Evolutionary conservation across 2,329 filamentous ascomycete genomes (phyloP), one percentile per base, ranked within the genome.

Genomic region (Colletotrichum musicola): DNA sequence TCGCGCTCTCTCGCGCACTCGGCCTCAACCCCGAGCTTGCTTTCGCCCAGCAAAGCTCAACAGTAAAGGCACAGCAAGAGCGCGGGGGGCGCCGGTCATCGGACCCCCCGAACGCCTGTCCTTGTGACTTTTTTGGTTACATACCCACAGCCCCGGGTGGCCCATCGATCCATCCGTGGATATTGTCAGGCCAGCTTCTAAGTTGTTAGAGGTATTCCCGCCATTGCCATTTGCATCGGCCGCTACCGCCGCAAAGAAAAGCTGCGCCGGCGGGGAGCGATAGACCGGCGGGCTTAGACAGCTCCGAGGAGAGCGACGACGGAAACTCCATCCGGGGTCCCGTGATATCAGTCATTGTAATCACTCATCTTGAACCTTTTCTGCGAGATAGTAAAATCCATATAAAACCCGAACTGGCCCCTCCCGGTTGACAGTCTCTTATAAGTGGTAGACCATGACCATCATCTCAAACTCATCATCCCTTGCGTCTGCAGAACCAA

Each of bases 11-110:
- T 65, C 61, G 55, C 65, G 65, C 55, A 50, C 89, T 98, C 81
- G 90, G 89, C 59, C 97, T 92, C 81, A 88, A 90, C 69, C 81
- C 86, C 0, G 80, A 83, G n/a, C 88, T 90, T 14, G 40, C 40
- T n/a, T 22, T 22, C n/a, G n/a, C n/a, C n/a, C n/a, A n/a, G n/a
- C n/a, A n/a, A n/a, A n/a, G 20, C 20, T 59, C 56, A 49, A 59
- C 35, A 20, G 56, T 44, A 49, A 6, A 25, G n/a, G n/a, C 20
- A 59, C 27, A 14, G 47, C n/a, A n/a, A n/a, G n/a, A n/a, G n/a
- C 54, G 38, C 22, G 14, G 42, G n/a, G 3, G 12, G 47, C 66
- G 66, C 66, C 66, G 62, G 66, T 69, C 44, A 66, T 69, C 66
- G 66, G 66, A 66, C 62, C 56, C 51, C 54, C 62, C 55, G 56